phyloP scores from a whole-genome alignment of 2,329 filamentous ascomycete species.

The Aspergillus floridensis region DNA sequence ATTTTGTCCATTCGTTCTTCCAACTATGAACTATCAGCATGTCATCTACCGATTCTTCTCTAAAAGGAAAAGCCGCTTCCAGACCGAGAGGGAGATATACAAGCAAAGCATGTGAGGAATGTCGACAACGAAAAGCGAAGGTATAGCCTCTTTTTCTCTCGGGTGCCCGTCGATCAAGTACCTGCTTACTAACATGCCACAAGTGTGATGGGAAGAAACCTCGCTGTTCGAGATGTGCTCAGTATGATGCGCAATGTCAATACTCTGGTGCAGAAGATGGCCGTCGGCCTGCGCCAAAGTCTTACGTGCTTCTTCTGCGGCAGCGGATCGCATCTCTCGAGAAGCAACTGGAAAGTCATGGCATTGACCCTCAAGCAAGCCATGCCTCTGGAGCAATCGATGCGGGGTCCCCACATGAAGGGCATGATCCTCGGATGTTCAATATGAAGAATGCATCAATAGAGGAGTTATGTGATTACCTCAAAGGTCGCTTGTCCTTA shows the following conservation, averaged over 20 bases:
- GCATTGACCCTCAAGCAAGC: slow-evolving; percentile 30
- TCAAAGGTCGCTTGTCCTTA: slow-evolving; percentile 34
- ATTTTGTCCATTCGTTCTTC: not conserved
- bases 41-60: not conserved
- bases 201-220: slow-evolving; percentile 36
- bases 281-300: slow-evolving; percentile 35
- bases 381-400: slow-evolving; percentile 8
- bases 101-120: slow-evolving; percentile 38
- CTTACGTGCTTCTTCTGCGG: slow-evolving; percentile 36
- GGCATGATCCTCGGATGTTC: not conserved
- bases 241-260: slow-evolving; percentile 29
- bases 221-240: slow-evolving; percentile 33
- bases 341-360: slow-evolving; percentile 26
- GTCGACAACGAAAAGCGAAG: slow-evolving; percentile 38
- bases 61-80: not conserved
- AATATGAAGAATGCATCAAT: slow-evolving; percentile 10
- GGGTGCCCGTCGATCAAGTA: not conserved
- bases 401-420: not conserved
- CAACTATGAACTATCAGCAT: not conserved
- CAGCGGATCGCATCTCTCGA: slow-evolving; percentile 34
- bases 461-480: slow-evolving; percentile 22
- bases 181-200: not conserved
- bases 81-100: slow-evolving; percentile 23
- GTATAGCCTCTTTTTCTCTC: slow-evolving; percentile 16
- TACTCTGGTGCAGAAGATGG: slow-evolving; percentile 34